Conservation (phyloP, 2,329 filamentous ascomycete genomes). For the Bipolaris sorokiniana region DNA sequence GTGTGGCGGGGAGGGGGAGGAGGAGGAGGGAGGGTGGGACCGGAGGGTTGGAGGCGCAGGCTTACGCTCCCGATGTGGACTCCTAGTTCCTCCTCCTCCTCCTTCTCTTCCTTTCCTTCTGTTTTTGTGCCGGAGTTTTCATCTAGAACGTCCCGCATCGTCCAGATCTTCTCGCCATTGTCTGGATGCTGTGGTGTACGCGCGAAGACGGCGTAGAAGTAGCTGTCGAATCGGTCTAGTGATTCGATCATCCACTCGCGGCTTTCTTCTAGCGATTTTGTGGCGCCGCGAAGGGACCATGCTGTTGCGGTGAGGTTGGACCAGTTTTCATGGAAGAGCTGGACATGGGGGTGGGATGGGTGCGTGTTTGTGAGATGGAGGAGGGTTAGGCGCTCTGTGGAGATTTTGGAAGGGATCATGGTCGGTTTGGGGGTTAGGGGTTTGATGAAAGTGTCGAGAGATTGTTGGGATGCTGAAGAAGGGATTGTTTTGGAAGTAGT, state of each 20-base stretch:
- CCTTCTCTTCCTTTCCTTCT: background rate
- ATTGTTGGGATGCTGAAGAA: background rate
- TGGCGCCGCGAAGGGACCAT: slow-evolving; percentile 36
- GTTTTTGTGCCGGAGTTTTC: too few species aligned
- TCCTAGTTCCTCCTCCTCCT: background rate
- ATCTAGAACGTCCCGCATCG: background rate
- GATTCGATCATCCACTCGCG: slow-evolving; percentile 29
- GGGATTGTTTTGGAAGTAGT: too few species aligned
- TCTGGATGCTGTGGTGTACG: background rate
- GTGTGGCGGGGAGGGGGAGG: background rate
- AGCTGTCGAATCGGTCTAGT: slow-evolving; percentile 12
- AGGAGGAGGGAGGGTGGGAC: slow-evolving; percentile 10
- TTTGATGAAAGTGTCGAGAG: too few species aligned
- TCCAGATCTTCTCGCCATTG: background rate
- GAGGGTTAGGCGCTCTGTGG: slow-evolving; percentile 33
- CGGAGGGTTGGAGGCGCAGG: slow-evolving; percentile 12
- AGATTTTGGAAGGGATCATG: slow-evolving; percentile 11
- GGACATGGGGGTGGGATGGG: slow-evolving; percentile 27
- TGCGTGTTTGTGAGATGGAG: slow-evolving; percentile 29
- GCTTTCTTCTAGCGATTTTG: slow-evolving; percentile 24
- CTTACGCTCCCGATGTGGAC: slow-evolving; percentile 24
- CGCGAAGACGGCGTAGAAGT: slow-evolving; percentile 26
- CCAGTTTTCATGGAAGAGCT: slow-evolving; percentile 40
- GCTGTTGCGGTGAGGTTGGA: slow-evolving; percentile 26
- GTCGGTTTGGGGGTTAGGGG: too few species aligned